Percentiles rank a stretch among this genome's conserved stretches.
Conservation (phyloP, 345 rosid genomes). For the Salix koriyanagi region DNA sequence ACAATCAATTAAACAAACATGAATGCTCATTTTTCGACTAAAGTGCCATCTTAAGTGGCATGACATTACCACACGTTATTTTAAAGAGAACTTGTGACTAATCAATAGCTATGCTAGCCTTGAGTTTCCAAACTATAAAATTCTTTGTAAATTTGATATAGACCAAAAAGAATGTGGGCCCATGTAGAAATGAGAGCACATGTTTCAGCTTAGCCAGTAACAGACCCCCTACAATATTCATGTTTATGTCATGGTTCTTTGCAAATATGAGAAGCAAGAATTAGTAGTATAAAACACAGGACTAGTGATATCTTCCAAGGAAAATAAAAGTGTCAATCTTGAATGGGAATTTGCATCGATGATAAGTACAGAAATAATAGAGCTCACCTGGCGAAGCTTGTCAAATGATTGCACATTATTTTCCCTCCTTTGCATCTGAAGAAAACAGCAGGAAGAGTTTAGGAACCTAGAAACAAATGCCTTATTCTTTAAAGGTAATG, state of each 20-base stretch:
- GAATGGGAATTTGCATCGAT: not conserved
- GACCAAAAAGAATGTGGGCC: not conserved
- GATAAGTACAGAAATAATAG: not conserved
- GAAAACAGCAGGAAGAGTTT: slow-evolving; percentile 12
- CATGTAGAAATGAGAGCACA: not conserved
- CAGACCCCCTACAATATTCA: not conserved
- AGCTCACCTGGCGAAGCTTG: slow-evolving; percentile 91
- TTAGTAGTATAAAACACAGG: not conserved
- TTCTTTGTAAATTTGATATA: not conserved
- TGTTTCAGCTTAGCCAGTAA: not conserved
- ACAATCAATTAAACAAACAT: not conserved
- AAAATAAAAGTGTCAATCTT: not conserved
- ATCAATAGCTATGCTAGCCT: no score
- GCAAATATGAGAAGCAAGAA: not conserved
- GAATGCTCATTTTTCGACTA: not conserved
- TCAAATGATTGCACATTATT: slow-evolving; percentile 97
- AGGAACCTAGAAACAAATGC: not conserved
- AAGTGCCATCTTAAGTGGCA: not conserved
- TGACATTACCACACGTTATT: not conserved
- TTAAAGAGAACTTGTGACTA: not conserved
- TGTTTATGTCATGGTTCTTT: not conserved
- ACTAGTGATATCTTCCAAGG: not conserved
- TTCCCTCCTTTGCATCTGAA: slow-evolving; percentile 98
- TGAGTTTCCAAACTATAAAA: no score
- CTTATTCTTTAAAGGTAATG: not conserved